Evolutionary conservation across 2,329 filamentous ascomycete genomes (phyloP).

Genomic region (Basipetospora chlamydospora): DNA sequence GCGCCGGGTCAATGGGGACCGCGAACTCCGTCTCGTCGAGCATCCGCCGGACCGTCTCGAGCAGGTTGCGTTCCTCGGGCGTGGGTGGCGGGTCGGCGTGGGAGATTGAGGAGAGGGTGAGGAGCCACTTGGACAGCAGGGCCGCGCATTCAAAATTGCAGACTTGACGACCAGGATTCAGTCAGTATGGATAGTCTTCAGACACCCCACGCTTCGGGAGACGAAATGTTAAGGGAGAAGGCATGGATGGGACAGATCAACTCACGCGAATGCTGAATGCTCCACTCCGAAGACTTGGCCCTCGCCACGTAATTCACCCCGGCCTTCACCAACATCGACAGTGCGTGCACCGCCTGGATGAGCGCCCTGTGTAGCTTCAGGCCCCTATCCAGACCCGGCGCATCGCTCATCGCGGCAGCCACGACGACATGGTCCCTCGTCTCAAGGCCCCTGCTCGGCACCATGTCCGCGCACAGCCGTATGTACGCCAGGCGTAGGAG

Average conservation of each 20-base stretch:
- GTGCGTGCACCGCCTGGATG: conserved; percentile 52
- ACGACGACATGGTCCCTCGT: conserved; percentile 49
- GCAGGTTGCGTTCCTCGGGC: conserved; percentile 36
- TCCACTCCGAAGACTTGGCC: conserved; percentile 47
- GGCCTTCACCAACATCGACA: conserved; percentile 51
- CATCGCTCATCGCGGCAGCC: conserved; percentile 43
- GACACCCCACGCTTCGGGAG: conserved; percentile 4
- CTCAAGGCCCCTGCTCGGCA: conserved; percentile 44
- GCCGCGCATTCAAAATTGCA: conserved; percentile 49
- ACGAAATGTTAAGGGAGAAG: too few relatives aligned
- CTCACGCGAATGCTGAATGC: conserved; percentile 46
- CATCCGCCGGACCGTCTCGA: conserved; percentile 42
- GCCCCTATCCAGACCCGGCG: conserved; percentile 43
- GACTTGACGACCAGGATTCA: conserved; percentile 20
- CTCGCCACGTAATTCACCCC: conserved; percentile 48
- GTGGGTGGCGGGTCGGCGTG: conserved; percentile 34
- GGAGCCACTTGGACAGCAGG: conserved; percentile 44
- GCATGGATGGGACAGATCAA: too few relatives aligned
- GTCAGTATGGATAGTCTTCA: conserved; percentile 3
- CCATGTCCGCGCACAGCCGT: conserved; percentile 48
- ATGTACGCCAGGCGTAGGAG: conserved; percentile 48
- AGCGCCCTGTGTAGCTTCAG: conserved; percentile 47
- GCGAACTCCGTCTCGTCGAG: conserved; percentile 49
- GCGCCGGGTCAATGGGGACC: conserved; percentile 38
- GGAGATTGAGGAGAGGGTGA: conserved; percentile 37